Conservation (phyloP, 768 basidiomycete genomes). For the Lactifluus subvellereus region DNA sequence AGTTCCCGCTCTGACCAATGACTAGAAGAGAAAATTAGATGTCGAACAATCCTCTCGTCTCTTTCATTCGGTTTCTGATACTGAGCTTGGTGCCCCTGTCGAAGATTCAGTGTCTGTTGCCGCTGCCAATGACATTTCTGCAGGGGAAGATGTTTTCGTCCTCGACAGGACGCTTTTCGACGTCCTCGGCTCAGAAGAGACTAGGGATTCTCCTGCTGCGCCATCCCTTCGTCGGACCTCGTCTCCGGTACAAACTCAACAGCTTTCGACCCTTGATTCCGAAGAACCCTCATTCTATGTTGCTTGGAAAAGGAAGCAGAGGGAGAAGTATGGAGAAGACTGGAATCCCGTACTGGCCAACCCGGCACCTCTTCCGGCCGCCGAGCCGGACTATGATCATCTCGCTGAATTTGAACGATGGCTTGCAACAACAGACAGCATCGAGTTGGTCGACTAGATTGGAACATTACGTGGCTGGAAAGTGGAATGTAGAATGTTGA, state of each 20-base stretch:
- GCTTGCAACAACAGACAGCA: conserved; percentile 19
- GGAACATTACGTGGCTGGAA: background rate
- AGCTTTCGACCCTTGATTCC: background rate
- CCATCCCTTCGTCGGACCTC: background rate
- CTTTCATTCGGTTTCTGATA: conserved; percentile 1
- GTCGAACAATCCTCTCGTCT: background rate
- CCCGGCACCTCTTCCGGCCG: background rate
- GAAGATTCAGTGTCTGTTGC: background rate
- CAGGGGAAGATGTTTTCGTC: conserved; percentile 27
- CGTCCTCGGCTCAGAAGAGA: conserved; percentile 17
- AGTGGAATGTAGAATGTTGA: background rate
- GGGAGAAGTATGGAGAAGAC: conserved; percentile 8
- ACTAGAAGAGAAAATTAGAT: background rate
- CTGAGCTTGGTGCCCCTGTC: background rate
- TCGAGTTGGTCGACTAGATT: conserved; percentile 14
- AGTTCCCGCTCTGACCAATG: background rate
- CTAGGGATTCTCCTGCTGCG: background rate
- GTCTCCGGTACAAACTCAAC: background rate
- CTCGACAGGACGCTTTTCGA: conserved; percentile 34
- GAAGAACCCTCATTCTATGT: conserved; percentile 19
- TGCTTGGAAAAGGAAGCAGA: conserved; percentile 12
- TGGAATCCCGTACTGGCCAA: conserved; percentile 7
- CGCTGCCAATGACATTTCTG: background rate
- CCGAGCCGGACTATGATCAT: conserved; percentile 36
- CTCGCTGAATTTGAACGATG: conserved; percentile 53